phyloP scores from a whole-genome alignment of 345 rosid species.

The Geranium rotundifolium region DNA sequence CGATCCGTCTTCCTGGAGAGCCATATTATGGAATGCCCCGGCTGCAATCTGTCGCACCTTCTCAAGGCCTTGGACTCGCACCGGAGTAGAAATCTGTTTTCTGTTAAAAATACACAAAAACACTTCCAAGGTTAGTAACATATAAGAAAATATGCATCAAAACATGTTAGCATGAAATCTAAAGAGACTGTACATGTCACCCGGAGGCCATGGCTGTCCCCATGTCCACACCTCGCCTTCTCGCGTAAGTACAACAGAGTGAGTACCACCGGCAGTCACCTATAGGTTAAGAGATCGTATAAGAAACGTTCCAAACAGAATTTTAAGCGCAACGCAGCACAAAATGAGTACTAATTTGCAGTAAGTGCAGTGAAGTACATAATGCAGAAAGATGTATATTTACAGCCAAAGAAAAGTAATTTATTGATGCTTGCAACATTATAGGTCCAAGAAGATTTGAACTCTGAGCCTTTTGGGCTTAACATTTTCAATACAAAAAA shows the following conservation, averaged over 20 bases:
- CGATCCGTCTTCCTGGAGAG: conserved; percentile 86
- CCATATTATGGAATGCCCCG: conserved; percentile 97
- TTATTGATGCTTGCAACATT: too few species aligned
- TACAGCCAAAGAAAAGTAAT: too few species aligned
- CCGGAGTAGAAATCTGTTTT: conserved; percentile 94
- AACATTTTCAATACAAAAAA: too few species aligned
- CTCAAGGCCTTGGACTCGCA: conserved; percentile 96
- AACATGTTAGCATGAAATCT: conserved; percentile 1
- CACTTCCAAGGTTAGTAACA: background rate
- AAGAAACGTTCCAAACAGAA: background rate
- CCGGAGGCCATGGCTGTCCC: conserved; percentile 99
- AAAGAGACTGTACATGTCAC: conserved; percentile 65
- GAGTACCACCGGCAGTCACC: conserved; percentile 99
- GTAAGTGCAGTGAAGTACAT: too few species aligned
- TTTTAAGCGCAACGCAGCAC: background rate
- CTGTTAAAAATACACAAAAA: conserved; percentile 24
- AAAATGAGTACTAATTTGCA: too few species aligned
- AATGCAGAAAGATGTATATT: too few species aligned
- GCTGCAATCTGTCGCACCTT: conserved; percentile 75
- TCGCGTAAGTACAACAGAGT: conserved; percentile 85
- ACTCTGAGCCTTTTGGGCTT: too few species aligned
- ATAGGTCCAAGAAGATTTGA: too few species aligned
- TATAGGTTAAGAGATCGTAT: too few species aligned
- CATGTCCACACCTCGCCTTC: conserved; percentile 97
- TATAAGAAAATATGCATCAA: background rate